These are phyloP conservation scores for Monosporascus sp. DNA, from an alignment of 2,329 filamentous ascomycete species.

Conservation along the genomic window DNA sequence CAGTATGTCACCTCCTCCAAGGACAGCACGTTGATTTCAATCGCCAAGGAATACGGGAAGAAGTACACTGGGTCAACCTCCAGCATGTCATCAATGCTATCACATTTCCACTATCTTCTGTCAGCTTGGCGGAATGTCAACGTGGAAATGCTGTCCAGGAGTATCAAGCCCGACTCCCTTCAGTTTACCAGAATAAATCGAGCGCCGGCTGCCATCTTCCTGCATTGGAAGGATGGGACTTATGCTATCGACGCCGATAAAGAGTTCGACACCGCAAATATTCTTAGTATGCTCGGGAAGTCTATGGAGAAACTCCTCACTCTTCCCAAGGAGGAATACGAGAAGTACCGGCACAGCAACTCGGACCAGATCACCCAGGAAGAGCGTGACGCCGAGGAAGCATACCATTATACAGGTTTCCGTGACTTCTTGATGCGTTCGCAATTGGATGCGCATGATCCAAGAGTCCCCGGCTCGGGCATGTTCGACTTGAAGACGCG, in stretches of 20 bases:
- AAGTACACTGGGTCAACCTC: slow-evolving; percentile 95
- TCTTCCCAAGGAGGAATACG: slow-evolving; percentile 73
- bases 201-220: slow-evolving; percentile 72
- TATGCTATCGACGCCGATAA: slow-evolving; percentile 98
- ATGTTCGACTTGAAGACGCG: slow-evolving; percentile 97
- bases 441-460: slow-evolving; percentile 86
- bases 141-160: slow-evolving; percentile 57
- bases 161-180: slow-evolving; percentile 55
- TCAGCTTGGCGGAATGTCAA: slow-evolving; percentile 77
- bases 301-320: slow-evolving; percentile 96
- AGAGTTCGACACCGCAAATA: slow-evolving; percentile 75
- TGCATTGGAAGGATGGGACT: slow-evolving; percentile 74
- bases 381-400: slow-evolving; percentile 65
- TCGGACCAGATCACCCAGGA: slow-evolving; percentile 66
- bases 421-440: slow-evolving; percentile 92
- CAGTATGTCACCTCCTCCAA: slow-evolving; percentile 88
- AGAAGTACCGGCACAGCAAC: slow-evolving; percentile 69
- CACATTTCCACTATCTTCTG: slow-evolving; percentile 89
- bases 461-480: slow-evolving; percentile 79
- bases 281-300: slow-evolving; percentile 87
- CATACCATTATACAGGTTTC: slow-evolving; percentile 81
- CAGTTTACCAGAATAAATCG: slow-evolving; percentile 69
- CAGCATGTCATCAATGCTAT: slow-evolving; percentile 83
- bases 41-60: slow-evolving; percentile 61
- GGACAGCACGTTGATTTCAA: slow-evolving; percentile 63